Evolutionary conservation across 768 basidiomycete genomes (phyloP), one percentile per base, ranked within the genome.

Genomic region (Scleroderma bovista): DNA sequence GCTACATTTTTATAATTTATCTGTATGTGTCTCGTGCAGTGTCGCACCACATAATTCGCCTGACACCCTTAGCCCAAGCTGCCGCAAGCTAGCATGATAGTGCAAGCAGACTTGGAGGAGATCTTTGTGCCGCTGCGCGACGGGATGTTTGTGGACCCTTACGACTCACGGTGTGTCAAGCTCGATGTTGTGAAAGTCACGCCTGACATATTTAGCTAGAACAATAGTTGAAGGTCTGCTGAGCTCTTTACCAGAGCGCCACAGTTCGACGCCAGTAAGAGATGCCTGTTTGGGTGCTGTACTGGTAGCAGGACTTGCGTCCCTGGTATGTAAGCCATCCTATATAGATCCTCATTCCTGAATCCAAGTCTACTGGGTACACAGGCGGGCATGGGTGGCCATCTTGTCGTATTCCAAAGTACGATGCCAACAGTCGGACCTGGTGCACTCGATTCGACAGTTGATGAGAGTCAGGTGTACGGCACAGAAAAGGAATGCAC

Each of bases 81-180:
- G 23, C 69, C 67, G 32, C 70, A 74, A 57, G 75, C 80, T 2
- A 75, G 75, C 32, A 86, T 94, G 75, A 73, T 94, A 39, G 79
- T 98, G 39, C 78, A 97, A 9, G 72, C 88, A 1, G 96, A 98
- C 62, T 69, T 98, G 33, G 86, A 92, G n/a, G 96, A 99, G 48
- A 83, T 93, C 17, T 98, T 94, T 67, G 67, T 88, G 2, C 96
- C 96, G 0, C 64, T 92, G 20, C 72, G 72, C 17, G 69, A 74
- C 6, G 86, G 84, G 2, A 72, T 94, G 36, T 88, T 97, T 52
- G 92, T 86, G 10, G 77, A 89, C 51, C 86, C 91, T 13, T 52
- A 60, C 46, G 79, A 84, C 52, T 84, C 83, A 41, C 77, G 84
- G 89, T 92, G 55, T 53, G 79, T 68, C 48, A 40, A 46, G 12